Evolutionary conservation across 768 basidiomycete species (phyloP), one percentile per base, ranked within the genome.

Genomic region (Mycena rosella): DNA sequence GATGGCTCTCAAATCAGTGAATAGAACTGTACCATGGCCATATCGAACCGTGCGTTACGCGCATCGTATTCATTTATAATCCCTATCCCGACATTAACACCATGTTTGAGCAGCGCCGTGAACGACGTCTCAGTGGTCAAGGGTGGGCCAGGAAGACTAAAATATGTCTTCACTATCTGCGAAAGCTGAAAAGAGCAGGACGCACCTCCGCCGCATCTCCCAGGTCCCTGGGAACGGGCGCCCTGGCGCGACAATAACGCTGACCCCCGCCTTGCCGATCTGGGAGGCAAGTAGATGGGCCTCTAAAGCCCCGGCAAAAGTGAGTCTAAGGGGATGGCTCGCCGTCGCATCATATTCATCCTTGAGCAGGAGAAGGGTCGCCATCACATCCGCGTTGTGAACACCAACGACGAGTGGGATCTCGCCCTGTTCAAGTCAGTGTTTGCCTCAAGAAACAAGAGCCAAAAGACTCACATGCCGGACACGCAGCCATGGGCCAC

Each of bases 381-480:
- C 88, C 74, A 96, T 95, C 57, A 90, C 83, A 75, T 96, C 94
- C 11, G 92, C 92, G 71, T 85, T 92, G 63, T 90, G 82, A 17
- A 88, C 89, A 2, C 86, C 79, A 22, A 95, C 77, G 2, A 94
- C 91, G 20, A 96, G 80, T 0, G 91, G 87, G 0, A 90, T 74
- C 22, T 79, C 67, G 15, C 92, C 91, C 85, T 91, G 47, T 78
- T 76, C 78, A 60, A 30, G 54, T 75, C 62, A 74, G 68, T 68
- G 83, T 27, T 63, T 20, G 11, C 20, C 6, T 13, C 3, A 6
- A n/a, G 17, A 53, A 7, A 53, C 34, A 4, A 56, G n/a, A n/a
- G 10, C 11, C 32, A 34, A 20, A n/a, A n/a, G 6, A 79, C 75
- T 4, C 54, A 84, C 84, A 73, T 76, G 74, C 38, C 74, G 76